phyloP scores from a whole-genome alignment of 768 basidiomycete genomes.

The Trametes elegans region DNA sequence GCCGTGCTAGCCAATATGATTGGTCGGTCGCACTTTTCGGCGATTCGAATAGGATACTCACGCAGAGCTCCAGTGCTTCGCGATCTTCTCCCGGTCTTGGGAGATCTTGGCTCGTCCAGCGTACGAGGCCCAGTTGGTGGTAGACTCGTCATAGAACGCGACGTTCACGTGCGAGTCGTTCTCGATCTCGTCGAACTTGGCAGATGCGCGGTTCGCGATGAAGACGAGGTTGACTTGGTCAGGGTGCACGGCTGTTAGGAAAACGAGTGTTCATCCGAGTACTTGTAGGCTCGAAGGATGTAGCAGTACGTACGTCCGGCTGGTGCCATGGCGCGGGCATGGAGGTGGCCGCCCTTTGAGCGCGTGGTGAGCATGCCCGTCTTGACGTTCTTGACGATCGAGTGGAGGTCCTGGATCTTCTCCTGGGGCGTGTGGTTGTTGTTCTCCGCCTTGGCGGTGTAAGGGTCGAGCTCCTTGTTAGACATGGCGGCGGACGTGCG shows the following conservation, averaged over 20 bases:
- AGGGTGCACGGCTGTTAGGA: slow-evolving; percentile 39
- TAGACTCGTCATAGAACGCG: slow-evolving; percentile 64
- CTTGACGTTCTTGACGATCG: slow-evolving; percentile 58
- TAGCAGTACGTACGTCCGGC: slow-evolving; percentile 48
- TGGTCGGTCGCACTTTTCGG: neutral
- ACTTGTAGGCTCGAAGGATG: too few relatives aligned
- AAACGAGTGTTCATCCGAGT: neutral
- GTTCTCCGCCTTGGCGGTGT: slow-evolving; percentile 63
- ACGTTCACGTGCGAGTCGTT: slow-evolving; percentile 80
- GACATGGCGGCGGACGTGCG: slow-evolving; percentile 21
- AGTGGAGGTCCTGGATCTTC: slow-evolving; percentile 70
- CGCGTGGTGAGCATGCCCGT: slow-evolving; percentile 81
- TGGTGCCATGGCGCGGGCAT: slow-evolving; percentile 81
- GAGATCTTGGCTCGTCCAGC: slow-evolving; percentile 68
- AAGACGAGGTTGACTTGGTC: slow-evolving; percentile 60
- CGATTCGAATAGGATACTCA: slow-evolving; percentile 31
- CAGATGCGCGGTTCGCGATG: slow-evolving; percentile 69
- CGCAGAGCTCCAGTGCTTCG: slow-evolving; percentile 57
- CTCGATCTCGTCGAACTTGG: slow-evolving; percentile 75
- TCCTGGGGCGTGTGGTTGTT: slow-evolving; percentile 54
- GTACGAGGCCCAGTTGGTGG: slow-evolving; percentile 80
- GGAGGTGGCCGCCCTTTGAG: slow-evolving; percentile 61
- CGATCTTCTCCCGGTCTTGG: slow-evolving; percentile 60
- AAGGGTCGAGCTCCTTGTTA: slow-evolving; percentile 65
- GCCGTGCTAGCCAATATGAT: slow-evolving; percentile 42